Percentiles rank a stretch among this genome's conserved stretches.
Conservation (phyloP, 2,329 filamentous ascomycete species). For the Trichoderma endophyticum region DNA sequence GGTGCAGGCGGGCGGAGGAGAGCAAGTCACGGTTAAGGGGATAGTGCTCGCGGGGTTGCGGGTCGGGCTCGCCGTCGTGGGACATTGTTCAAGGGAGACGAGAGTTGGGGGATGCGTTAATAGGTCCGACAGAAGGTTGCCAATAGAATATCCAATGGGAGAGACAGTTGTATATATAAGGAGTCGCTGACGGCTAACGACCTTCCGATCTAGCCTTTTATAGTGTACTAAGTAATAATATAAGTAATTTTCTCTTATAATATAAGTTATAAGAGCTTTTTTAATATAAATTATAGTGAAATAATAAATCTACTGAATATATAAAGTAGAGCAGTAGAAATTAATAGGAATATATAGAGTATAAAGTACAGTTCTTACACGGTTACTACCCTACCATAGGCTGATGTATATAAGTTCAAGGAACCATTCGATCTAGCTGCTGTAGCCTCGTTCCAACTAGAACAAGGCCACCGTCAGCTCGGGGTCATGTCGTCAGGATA, state of each 20-base stretch:
- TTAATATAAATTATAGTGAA: background rate
- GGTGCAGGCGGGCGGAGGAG: background rate
- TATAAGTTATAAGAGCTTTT: background rate
- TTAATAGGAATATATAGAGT: background rate
- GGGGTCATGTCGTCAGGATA: no score
- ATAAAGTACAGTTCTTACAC: background rate
- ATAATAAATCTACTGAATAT: background rate
- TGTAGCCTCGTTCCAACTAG: background rate
- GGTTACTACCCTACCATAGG: background rate
- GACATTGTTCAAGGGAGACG: background rate
- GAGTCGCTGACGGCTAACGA: background rate
- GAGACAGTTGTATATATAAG: background rate
- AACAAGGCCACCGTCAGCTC: no score
- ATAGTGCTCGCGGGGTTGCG: background rate
- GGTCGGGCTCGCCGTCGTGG: background rate
- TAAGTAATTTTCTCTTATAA: background rate
- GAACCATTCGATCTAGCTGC: background rate
- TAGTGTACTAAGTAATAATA: background rate
- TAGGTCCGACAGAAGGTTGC: background rate
- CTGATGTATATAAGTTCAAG: background rate
- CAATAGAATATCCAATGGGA: background rate
- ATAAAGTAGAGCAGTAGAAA: background rate
- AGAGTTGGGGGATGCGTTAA: background rate
- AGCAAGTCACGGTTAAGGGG: background rate
- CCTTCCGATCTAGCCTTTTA: background rate